Conservation (phyloP, 306 rosid genomes). For the Canavalia ensiformis region DNA sequence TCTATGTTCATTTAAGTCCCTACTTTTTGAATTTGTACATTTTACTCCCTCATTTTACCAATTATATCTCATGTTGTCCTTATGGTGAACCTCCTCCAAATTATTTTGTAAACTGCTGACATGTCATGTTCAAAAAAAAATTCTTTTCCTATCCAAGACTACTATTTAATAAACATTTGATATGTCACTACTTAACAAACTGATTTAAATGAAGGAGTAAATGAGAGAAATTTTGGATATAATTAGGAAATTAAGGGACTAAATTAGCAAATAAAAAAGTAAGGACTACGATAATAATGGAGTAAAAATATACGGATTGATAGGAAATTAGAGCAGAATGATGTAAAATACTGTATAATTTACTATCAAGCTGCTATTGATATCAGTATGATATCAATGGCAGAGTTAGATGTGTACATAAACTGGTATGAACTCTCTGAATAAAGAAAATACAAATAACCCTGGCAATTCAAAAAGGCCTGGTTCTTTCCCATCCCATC, state of each 20-base stretch:
- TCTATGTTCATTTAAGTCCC: background rate
- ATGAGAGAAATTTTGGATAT: background rate
- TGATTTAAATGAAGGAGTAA: background rate
- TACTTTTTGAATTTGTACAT: background rate
- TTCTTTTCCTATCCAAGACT: background rate
- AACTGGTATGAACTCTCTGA: no score
- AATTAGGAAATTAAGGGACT: background rate
- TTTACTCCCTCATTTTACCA: slow-evolving; percentile 3
- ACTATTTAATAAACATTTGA: background rate
- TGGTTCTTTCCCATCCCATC: no score
- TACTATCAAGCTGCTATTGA: background rate
- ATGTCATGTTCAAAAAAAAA: background rate
- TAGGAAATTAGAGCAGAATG: background rate
- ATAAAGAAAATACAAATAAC: no score
- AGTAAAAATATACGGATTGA: background rate
- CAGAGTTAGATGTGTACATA: no score
- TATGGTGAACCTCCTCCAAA: slow-evolving; percentile 1
- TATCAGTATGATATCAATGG: background rate
- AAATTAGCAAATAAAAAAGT: background rate
- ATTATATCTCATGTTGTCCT: background rate
- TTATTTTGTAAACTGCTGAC: background rate
- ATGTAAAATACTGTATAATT: background rate
- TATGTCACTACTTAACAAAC: background rate
- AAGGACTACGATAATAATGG: background rate
- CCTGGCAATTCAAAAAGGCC: no score